These are phyloP conservation scores for Rhodomyrtus tomentosa DNA, from an alignment of 345 rosid species.

Conservation along the genomic window DNA sequence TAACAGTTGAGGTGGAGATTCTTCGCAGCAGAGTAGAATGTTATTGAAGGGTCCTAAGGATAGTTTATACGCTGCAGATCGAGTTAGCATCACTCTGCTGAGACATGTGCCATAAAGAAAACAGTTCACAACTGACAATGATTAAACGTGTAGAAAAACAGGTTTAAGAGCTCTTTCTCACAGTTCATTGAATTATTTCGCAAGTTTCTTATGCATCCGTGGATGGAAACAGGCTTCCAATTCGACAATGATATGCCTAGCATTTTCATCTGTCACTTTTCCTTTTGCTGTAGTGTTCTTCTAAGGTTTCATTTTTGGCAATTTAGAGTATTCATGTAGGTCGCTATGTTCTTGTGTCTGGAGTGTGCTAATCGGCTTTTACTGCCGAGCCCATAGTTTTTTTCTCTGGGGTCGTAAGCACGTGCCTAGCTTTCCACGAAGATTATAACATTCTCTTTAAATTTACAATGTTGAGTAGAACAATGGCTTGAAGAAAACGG, in stretches of 20 bases:
- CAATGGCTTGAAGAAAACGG: neutral
- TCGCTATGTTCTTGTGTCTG: neutral
- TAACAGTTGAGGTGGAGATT: neutral
- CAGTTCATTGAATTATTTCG: neutral
- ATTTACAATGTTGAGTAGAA: neutral
- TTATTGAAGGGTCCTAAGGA: constrained; percentile 3
- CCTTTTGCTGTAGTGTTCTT: neutral
- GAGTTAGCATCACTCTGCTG: neutral
- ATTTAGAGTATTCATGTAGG: neutral
- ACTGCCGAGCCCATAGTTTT: neutral
- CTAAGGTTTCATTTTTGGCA: neutral
- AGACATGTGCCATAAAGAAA: neutral
- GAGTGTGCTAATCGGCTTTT: neutral
- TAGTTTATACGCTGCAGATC: neutral
- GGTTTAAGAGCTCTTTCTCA: neutral
- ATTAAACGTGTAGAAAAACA: neutral
- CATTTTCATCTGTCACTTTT: neutral
- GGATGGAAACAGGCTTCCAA: neutral
- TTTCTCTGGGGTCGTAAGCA: neutral
- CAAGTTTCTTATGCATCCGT: neutral
- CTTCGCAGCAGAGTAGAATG: neutral
- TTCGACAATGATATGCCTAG: neutral
- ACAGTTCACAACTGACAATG: neutral
- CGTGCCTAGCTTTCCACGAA: neutral
- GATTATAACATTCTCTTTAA: neutral